Evolutionary conservation across 2,329 filamentous ascomycete species (phyloP), one percentile per base, ranked within the genome.

Genomic region (Xylaria sp.): DNA sequence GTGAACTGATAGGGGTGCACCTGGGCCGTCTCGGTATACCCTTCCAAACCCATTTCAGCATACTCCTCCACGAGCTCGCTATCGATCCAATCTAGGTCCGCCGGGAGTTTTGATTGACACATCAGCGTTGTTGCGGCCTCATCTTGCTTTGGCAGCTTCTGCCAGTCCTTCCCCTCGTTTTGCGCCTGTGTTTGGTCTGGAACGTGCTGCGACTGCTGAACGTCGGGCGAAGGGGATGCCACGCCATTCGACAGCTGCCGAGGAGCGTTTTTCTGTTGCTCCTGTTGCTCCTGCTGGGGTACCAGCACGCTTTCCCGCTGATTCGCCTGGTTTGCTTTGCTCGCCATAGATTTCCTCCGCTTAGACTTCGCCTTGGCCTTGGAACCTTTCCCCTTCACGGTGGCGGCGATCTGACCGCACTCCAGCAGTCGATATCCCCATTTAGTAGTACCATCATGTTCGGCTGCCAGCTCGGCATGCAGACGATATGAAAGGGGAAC

Each of bases 1-100:
- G 96, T 98, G 77, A 99, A 98, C 53, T 93, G 90, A 70, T 91
- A 92, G 0, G 96, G 96, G 76, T 99, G 95, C 2, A 98, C 95
- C 80, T 99, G 96, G 0, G 96, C 93, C 1, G 96, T 98, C 69
- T 93, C 92, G 1, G 86, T 87, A 0, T 89, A 88, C 2, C 89
- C 90, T 2, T 83, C 82, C 1, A 77, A 73, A 28, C 93, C 93
- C 93, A 98, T 97, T 77, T 91, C 89, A 40, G 93, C 89, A 80
- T 97, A 98, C 23, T 85, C 84, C 62, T 83, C 82, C 26, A 97
- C 81, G 2, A 90, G 82, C 4, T 90, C 88, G 1, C 86, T 81
- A 61, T 92, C 88, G 49, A 98, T 85, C 94, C 94, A 99, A 79
- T 97, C 91, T 13, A 98, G 83, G 71, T 97, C 93, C 15, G 85